phyloP scores from a whole-genome alignment of 2,329 filamentous ascomycete species.

The Ceratocystis variospora region DNA sequence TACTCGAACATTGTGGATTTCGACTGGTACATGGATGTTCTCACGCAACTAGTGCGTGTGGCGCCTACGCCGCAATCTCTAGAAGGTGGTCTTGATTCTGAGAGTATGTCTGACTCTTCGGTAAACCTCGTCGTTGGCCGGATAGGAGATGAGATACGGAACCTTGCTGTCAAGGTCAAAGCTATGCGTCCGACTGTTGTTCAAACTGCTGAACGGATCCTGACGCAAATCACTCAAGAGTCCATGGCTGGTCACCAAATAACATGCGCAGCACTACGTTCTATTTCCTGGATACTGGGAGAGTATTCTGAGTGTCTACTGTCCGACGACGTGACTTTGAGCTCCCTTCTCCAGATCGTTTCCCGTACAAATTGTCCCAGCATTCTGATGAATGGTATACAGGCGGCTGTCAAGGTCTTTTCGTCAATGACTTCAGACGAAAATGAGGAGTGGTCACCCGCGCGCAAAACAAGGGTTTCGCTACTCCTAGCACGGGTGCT shows the following conservation, averaged over 20 bases:
- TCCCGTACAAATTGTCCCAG: slow-evolving; percentile 44
- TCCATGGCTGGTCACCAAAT: slow-evolving; percentile 42
- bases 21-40: slow-evolving; percentile 89
- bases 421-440: slow-evolving; percentile 54
- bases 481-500: slow-evolving; percentile 71
- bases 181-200: slow-evolving; percentile 70
- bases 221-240: slow-evolving; percentile 42
- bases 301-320: slow-evolving; percentile 68
- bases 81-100: slow-evolving; percentile 23
- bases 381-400: slow-evolving; percentile 64
- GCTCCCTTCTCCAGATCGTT: slow-evolving; percentile 55
- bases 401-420: slow-evolving; percentile 78
- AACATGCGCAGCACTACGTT: slow-evolving; percentile 54
- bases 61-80: slow-evolving; percentile 37
- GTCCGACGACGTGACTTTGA: slow-evolving; percentile 57
- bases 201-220: slow-evolving; percentile 65
- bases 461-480: slow-evolving; percentile 59
- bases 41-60: slow-evolving; percentile 71
- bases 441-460: slow-evolving; percentile 52
- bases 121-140: slow-evolving; percentile 24
- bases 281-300: slow-evolving; percentile 72
- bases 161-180: slow-evolving; percentile 81
- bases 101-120: slow-evolving; percentile 23
- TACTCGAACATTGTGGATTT: slow-evolving; percentile 81
- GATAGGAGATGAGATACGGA: slow-evolving; percentile 77